Evolutionary conservation across 257 asterid species (phyloP).

Genomic region (Ajuga chamaepitys): DNA sequence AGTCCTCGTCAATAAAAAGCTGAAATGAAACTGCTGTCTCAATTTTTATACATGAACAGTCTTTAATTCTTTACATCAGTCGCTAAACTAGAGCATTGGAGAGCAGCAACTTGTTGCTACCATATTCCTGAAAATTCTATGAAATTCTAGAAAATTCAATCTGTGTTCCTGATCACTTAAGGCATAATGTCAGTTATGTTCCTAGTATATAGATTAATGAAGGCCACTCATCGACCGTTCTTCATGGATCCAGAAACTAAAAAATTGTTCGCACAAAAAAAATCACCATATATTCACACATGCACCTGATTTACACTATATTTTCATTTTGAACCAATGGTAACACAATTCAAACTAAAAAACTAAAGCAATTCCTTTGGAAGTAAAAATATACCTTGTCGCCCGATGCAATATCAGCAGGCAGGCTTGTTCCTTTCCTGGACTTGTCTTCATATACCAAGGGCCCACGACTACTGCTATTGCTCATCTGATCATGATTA

Average conservation of each 20-base stretch:
- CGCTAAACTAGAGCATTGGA: no score
- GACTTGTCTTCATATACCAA: slow-evolving; percentile 34
- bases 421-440: slow-evolving; percentile 25
- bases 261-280: neutral
- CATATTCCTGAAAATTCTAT: no score
- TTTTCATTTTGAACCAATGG: neutral
- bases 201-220: neutral
- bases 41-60: neutral
- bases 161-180: neutral
- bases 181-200: neutral
- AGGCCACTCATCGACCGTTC: neutral
- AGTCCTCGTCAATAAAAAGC: neutral
- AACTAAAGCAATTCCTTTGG: neutral
- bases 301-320: neutral
- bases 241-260: neutral
- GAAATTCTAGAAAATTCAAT: no score
- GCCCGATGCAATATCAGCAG: slow-evolving; percentile 26
- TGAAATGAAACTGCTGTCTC: neutral
- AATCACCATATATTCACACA: neutral
- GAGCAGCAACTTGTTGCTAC: no score
- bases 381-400: slow-evolving; percentile 38
- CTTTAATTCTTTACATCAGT: no score
- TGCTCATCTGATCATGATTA: slow-evolving; percentile 30
- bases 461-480: slow-evolving; percentile 22
- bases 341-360: neutral